A percentile compares a stretch with the other conserved stretches of the same genome.
Conservation (phyloP, 331 rosid genomes). For the Cydonia oblonga region DNA sequence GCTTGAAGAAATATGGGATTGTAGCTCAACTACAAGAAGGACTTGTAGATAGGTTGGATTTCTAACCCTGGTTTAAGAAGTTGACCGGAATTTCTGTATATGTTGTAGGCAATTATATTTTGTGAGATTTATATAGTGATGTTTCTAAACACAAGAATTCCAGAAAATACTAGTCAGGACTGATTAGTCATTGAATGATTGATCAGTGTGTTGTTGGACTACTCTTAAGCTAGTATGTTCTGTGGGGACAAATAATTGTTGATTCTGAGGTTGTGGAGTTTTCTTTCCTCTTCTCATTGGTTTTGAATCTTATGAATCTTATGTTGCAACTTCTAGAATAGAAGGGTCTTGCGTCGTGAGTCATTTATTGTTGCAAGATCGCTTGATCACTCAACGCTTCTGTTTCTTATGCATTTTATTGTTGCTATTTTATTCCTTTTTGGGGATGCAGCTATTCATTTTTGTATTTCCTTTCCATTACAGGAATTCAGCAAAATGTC, state of each 20-base stretch:
- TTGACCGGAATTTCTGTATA: neutral
- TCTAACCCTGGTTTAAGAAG: neutral
- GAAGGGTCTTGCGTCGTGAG: neutral
- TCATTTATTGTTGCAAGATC: neutral
- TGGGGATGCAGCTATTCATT: neutral
- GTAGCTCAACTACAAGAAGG: conserved; percentile 57
- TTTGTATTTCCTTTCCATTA: conserved; percentile 7
- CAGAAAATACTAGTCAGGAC: neutral
- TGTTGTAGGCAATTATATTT: neutral
- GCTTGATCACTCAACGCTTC: neutral
- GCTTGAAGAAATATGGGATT: conserved; percentile 70
- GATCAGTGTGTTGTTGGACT: neutral
- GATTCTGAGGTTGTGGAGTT: neutral
- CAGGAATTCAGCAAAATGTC: conserved; percentile 87
- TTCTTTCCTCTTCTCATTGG: neutral
- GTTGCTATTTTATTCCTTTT: neutral
- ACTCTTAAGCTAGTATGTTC: neutral
- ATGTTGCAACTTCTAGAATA: neutral
- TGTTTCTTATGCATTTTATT: neutral
- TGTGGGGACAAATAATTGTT: neutral
- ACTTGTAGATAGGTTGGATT: conserved; percentile 68
- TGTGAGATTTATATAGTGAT: neutral
- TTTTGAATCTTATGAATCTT: neutral
- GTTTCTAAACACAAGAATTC: neutral
- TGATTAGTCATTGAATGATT: neutral